phyloP scores from a whole-genome alignment of 2,329 filamentous ascomycete species.

The Botryotinia convoluta region DNA sequence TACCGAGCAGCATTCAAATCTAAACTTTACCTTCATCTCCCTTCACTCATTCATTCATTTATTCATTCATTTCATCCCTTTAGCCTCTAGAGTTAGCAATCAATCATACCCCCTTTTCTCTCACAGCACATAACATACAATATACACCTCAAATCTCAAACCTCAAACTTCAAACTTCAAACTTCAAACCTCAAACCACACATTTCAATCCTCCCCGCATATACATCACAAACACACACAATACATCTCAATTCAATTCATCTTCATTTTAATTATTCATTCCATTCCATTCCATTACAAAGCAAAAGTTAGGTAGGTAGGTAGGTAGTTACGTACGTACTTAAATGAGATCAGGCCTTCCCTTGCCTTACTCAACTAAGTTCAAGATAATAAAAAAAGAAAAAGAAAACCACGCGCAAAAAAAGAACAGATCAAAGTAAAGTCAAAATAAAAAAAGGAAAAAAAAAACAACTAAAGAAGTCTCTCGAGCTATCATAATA shows the following conservation, averaged over 20 bases:
- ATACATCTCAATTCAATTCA: background rate
- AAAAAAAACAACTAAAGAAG: background rate
- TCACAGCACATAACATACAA: no score
- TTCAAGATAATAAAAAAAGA: background rate
- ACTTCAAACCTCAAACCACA: no score
- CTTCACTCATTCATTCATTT: no score
- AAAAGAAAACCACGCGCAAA: background rate
- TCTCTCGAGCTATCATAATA: constrained; percentile 21
- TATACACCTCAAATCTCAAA: no score
- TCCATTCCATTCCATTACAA: constrained; percentile 17
- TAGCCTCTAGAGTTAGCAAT: no score
- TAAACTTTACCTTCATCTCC: no score
- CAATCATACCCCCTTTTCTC: no score
- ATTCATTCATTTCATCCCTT: no score
- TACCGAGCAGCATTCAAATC: no score
- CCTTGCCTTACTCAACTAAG: background rate
- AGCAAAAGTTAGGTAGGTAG: constrained; percentile 15
- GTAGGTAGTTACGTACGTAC: background rate
- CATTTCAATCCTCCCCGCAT: no score
- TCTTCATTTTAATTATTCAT: background rate
- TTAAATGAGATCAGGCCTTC: background rate
- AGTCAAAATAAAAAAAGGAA: background rate
- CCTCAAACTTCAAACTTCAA: no score
- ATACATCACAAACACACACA: no score
- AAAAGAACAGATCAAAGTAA: constrained; percentile 9